Evolutionary conservation across 345 rosid species (phyloP).

Genomic region (Aegle marmelos): DNA sequence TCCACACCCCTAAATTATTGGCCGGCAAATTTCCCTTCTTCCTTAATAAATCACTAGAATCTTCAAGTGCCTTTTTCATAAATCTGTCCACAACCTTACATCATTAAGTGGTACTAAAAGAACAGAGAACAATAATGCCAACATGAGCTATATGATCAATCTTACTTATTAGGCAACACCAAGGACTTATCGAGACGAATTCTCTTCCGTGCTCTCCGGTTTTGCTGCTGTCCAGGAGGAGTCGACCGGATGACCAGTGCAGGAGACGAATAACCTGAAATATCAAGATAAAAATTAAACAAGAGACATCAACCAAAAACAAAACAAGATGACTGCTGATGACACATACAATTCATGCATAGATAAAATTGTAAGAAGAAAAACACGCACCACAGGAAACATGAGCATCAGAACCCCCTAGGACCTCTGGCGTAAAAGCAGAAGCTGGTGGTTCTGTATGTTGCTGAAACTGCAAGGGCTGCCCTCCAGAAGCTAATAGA

Average conservation of each 20-base stretch:
- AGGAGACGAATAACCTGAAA: conserved; percentile 56
- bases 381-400: conserved; percentile 48
- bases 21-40: conserved; percentile 45
- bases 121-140: background rate
- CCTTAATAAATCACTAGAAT: conserved; percentile 48
- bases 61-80: conserved; percentile 55
- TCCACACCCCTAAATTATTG: conserved; percentile 58
- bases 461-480: conserved; percentile 38
- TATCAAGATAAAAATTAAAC: background rate
- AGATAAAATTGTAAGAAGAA: background rate
- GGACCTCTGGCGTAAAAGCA: conserved; percentile 36
- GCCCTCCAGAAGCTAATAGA: conserved; percentile 34
- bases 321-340: background rate
- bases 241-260: conserved; percentile 48
- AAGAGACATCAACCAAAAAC: background rate
- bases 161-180: conserved; percentile 65
- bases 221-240: conserved; percentile 53
- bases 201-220: conserved; percentile 40
- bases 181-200: conserved; percentile 50
- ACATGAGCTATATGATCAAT: background rate
- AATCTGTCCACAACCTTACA: conserved; percentile 32
- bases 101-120: conserved; percentile 15
- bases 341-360: background rate
- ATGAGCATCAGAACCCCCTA: conserved; percentile 14
- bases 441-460: conserved; percentile 44